Percentiles rank a stretch among this genome's conserved stretches.
phyloP scores from a whole-genome alignment of 148 eudicot genomes.

The Chenopodium formosanum region DNA sequence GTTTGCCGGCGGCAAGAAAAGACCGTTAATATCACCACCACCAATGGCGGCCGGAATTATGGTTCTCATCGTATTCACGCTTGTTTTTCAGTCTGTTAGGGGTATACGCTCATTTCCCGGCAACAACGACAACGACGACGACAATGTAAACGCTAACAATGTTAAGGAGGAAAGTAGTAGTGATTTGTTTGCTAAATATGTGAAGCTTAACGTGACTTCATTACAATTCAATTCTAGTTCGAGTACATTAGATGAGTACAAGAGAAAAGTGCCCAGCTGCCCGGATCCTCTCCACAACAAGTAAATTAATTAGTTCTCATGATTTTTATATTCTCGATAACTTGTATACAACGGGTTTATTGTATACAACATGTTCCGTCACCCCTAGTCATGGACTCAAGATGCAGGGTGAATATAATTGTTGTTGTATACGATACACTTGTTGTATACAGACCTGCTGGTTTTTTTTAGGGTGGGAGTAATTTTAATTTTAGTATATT shows the following conservation, averaged over 20 bases:
- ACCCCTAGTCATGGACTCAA: too few species aligned
- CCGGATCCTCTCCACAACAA: slow-evolving; percentile 65
- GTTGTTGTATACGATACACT: not conserved
- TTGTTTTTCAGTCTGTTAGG: slow-evolving; percentile 14
- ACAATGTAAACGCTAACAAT: not conserved
- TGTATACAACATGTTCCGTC: not conserved
- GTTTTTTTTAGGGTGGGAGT: not conserved
- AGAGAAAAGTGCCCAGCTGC: slow-evolving; percentile 76
- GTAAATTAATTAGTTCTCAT: not conserved
- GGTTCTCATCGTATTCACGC: slow-evolving; percentile 17
- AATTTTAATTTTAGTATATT: too few species aligned
- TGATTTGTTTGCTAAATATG: slow-evolving; percentile 36
- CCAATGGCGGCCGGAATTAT: slow-evolving; percentile 22
- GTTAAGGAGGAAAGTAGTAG: not conserved
- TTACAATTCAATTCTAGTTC: not conserved
- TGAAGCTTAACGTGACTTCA: slow-evolving; percentile 13
- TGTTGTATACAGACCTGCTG: not conserved
- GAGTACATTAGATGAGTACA: slow-evolving; percentile 30
- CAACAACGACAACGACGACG: not conserved
- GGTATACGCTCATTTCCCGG: slow-evolving; percentile 38
- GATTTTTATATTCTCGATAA: not conserved
- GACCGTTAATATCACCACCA: not conserved
- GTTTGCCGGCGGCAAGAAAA: slow-evolving; percentile 40
- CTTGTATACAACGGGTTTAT: not conserved
- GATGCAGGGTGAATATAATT: not conserved